Evolutionary conservation across 371 early-diverging fungal species (phyloP).

Genomic region (Mortierella sp.): DNA sequence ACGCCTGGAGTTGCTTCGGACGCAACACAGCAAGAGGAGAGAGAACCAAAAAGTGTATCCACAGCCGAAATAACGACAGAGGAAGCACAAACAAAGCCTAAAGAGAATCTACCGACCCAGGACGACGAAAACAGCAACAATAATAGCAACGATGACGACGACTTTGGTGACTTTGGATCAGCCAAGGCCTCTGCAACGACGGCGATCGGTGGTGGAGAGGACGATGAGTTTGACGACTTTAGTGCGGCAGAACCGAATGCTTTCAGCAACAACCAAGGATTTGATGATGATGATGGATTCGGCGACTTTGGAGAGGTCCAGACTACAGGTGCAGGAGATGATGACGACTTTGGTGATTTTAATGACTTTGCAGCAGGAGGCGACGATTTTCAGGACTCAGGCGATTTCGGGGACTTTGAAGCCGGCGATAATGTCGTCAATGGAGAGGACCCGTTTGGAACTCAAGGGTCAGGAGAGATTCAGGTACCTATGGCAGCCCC

Average conservation of each 20-base stretch:
- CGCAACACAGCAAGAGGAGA: neutral
- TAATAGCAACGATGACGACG: constrained; percentile 4
- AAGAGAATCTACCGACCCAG: neutral
- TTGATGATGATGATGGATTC: constrained; percentile 36
- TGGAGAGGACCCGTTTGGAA: constrained; percentile 19
- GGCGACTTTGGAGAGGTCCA: constrained; percentile 46
- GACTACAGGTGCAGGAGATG: constrained; percentile 8
- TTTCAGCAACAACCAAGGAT: neutral
- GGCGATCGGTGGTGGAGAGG: constrained; percentile 1
- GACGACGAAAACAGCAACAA: neutral
- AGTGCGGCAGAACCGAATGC: constrained; percentile 3
- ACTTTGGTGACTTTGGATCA: constrained; percentile 36
- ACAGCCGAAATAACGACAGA: too few species aligned
- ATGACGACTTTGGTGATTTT: constrained; percentile 54
- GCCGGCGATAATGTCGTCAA: constrained; percentile 1
- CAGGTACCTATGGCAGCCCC: neutral
- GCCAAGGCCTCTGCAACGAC: neutral
- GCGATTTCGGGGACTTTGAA: constrained; percentile 47
- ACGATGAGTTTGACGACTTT: constrained; percentile 44
- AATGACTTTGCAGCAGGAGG: constrained; percentile 46
- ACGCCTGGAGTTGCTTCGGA: neutral
- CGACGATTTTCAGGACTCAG: constrained; percentile 30
- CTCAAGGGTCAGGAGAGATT: constrained; percentile 2
- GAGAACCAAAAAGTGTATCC: too few species aligned
- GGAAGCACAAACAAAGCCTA: neutral